Evolutionary conservation across 257 asterid species (phyloP).

Genomic region (Nicotiana tomentosiformis): DNA sequence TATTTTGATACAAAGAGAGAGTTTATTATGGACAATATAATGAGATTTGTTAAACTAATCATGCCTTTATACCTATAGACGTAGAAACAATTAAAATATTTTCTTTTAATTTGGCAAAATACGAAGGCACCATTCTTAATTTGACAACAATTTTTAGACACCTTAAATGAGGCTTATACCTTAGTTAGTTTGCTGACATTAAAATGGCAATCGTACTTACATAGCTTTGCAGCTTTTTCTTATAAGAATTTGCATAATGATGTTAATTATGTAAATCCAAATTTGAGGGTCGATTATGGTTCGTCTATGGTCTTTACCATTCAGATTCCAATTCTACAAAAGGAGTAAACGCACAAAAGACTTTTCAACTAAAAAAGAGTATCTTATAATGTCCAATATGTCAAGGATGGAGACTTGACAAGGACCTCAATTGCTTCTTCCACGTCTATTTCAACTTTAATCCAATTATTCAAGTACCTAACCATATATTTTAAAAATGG

Average conservation of each 20-base stretch:
- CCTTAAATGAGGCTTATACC: too few species aligned
- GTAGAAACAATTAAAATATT: too few species aligned
- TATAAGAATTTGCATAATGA: too few species aligned
- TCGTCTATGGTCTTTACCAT: background rate
- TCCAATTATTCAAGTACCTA: conserved; percentile 11
- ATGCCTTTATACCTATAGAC: too few species aligned
- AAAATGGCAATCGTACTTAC: background rate
- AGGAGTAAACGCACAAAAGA: background rate
- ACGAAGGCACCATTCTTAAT: too few species aligned
- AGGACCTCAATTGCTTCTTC: conserved; percentile 16
- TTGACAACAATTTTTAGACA: too few species aligned
- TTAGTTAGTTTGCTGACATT: background rate
- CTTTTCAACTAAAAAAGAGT: background rate
- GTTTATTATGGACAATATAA: too few species aligned
- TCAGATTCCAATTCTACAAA: background rate
- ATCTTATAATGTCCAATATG: background rate
- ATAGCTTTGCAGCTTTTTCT: background rate
- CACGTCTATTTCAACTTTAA: background rate
- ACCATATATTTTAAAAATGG: background rate
- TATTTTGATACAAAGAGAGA: too few species aligned
- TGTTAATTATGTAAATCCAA: background rate
- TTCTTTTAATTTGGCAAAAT: too few species aligned
- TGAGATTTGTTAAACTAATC: too few species aligned
- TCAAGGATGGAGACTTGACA: conserved; percentile 26
- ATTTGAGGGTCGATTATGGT: background rate